Evolutionary conservation across 1,284 basidiomycete species (phyloP).

Genomic region (Cutaneotrichosporon mucoides): DNA sequence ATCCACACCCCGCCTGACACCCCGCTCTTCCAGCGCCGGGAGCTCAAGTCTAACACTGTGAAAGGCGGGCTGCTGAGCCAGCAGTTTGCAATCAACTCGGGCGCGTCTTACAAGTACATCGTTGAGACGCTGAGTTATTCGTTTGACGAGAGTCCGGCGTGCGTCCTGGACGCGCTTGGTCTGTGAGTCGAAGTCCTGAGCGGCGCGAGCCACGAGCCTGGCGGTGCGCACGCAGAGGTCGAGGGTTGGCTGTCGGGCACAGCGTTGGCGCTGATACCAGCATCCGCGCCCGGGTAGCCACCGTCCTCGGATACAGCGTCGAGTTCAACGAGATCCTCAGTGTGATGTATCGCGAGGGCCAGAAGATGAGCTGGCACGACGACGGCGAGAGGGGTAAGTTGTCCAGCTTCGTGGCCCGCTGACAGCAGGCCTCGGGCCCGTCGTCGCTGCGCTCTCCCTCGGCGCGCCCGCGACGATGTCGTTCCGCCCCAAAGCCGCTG

Average conservation of each 20-base stretch:
- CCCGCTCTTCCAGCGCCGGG: constrained; percentile 37
- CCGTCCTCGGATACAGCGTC: constrained; percentile 20
- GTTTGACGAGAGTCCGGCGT: constrained; percentile 36
- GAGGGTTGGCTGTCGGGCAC: neutral
- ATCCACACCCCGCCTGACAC: constrained; percentile 8
- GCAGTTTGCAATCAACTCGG: constrained; percentile 45
- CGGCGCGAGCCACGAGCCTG: no score
- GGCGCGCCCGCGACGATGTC: constrained; percentile 38
- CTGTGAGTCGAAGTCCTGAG: constrained; percentile 22
- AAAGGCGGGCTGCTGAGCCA: constrained; percentile 34
- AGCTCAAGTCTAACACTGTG: constrained; percentile 21
- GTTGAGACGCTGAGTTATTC: constrained; percentile 36
- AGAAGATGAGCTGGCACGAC: constrained; percentile 48
- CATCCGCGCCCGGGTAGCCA: constrained; percentile 19
- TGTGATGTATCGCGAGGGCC: constrained; percentile 44
- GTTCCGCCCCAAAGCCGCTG: constrained; percentile 27
- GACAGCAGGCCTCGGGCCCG: constrained; percentile 34
- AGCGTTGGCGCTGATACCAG: constrained; percentile 13
- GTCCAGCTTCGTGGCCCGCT: no score
- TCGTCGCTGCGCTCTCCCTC: constrained; percentile 39
- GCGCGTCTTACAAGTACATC: constrained; percentile 43
- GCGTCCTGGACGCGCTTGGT: constrained; percentile 29
- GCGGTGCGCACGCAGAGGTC: no score
- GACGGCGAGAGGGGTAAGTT: constrained; percentile 40
- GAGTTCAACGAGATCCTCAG: constrained; percentile 43